A percentile compares a stretch with the other conserved stretches of the same genome.
phyloP scores from a whole-genome alignment of 768 basidiomycete species.

The Phylloporus sp. region DNA sequence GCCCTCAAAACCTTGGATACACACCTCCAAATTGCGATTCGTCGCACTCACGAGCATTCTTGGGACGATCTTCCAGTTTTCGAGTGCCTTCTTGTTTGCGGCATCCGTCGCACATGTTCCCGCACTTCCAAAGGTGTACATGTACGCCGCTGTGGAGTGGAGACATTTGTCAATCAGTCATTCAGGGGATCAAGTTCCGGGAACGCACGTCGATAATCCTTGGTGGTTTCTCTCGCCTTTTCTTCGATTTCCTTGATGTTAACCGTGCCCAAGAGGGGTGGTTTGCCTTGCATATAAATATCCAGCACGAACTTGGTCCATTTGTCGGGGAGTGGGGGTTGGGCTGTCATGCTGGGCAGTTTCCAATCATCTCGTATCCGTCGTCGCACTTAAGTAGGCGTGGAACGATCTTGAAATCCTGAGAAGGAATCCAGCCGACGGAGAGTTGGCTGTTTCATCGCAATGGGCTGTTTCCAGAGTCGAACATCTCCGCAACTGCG shows the following conservation, averaged over 20 bases:
- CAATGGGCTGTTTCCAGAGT: no score
- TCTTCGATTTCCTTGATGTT: conserved; percentile 58
- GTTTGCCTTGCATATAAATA: conserved; percentile 17
- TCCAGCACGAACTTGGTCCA: conserved; percentile 25
- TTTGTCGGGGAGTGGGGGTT: conserved; percentile 18
- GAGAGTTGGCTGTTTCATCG: no score
- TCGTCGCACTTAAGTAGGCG: no score
- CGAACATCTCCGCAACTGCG: no score
- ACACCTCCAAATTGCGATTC: conserved; percentile 55
- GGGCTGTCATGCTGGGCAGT: conserved; percentile 15
- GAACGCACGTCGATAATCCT: conserved; percentile 49
- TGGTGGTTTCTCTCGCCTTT: conserved; percentile 61
- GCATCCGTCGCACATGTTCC: conserved; percentile 65
- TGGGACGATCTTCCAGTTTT: conserved; percentile 73
- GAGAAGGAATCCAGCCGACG: no score
- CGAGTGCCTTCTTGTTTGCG: conserved; percentile 61
- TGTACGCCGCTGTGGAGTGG: conserved; percentile 54
- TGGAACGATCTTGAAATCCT: no score
- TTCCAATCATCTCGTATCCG: no score
- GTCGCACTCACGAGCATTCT: conserved; percentile 69
- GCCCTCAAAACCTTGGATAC: background rate
- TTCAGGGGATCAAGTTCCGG: background rate
- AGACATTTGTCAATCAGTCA: background rate
- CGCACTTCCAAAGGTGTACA: conserved; percentile 76
- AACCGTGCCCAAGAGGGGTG: conserved; percentile 51